phyloP scores from a whole-genome alignment of 1,284 basidiomycete genomes.

The Ustilago xerochloae region DNA sequence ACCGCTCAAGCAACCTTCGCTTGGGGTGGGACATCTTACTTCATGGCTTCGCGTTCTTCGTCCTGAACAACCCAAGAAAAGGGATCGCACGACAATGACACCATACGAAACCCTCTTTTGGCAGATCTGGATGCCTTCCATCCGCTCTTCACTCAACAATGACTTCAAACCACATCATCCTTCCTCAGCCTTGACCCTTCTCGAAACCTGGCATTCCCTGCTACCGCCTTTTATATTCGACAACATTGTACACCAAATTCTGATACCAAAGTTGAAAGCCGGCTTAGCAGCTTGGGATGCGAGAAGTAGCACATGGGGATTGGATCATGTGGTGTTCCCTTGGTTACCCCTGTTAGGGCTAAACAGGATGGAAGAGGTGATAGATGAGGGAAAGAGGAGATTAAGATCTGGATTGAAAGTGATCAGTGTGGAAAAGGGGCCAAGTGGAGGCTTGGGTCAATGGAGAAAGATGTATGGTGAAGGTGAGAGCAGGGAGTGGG shows the following conservation, averaged over 20 bases:
- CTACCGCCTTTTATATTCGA: constrained; percentile 91
- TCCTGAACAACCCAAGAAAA: background rate
- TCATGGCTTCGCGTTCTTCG: constrained; percentile 77
- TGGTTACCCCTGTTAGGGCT: constrained; percentile 87
- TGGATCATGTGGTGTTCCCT: constrained; percentile 89
- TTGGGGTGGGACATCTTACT: constrained; percentile 73
- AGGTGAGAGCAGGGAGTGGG: constrained; percentile 77
- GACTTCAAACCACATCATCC: constrained; percentile 85
- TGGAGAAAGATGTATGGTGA: constrained; percentile 47
- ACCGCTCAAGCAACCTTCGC: constrained; percentile 77
- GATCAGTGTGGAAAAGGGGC: constrained; percentile 72
- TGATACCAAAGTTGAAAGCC: constrained; percentile 88
- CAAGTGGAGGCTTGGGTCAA: constrained; percentile 27
- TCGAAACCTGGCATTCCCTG: constrained; percentile 87
- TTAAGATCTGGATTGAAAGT: constrained; percentile 80
- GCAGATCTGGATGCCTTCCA: constrained; percentile 92
- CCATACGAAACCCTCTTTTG: constrained; percentile 93
- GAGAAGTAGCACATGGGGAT: constrained; percentile 45
- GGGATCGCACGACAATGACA: constrained; percentile 76
- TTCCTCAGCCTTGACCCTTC: constrained; percentile 80
- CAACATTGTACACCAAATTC: constrained; percentile 93
- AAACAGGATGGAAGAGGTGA: constrained; percentile 78
- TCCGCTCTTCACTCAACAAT: constrained; percentile 80
- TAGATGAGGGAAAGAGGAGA: constrained; percentile 86
- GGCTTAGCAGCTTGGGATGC: constrained; percentile 80